Evolutionary conservation across 768 basidiomycete genomes (phyloP).

Genomic region (Lentinula sp.): DNA sequence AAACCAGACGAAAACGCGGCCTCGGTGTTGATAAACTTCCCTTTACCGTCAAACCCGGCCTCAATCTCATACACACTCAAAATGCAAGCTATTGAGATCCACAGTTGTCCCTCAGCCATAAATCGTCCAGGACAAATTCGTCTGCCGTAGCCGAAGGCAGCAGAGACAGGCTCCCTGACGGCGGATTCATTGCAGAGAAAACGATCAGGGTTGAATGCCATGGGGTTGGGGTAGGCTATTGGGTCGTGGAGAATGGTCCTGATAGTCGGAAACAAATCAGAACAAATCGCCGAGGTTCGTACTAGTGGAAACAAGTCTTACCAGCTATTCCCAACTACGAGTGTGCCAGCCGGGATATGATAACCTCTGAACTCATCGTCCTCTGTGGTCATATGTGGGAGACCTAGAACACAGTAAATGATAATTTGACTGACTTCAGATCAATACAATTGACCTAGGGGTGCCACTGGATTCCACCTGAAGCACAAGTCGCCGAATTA

Average conservation of each 20-base stretch:
- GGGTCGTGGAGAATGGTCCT: conserved; percentile 52
- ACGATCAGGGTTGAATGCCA: conserved; percentile 43
- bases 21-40: conserved; percentile 21
- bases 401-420: conserved; percentile 13
- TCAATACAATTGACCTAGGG: conserved; percentile 17
- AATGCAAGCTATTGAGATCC: conserved; percentile 39
- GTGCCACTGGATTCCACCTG: conserved; percentile 11
- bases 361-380: conserved; percentile 39
- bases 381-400: conserved; percentile 31
- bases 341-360: conserved; percentile 38
- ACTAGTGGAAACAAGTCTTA: conserved; percentile 10
- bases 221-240: conserved; percentile 36
- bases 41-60: conserved; percentile 29
- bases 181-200: conserved; percentile 24
- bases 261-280: not conserved
- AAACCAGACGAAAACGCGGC: conserved; percentile 35
- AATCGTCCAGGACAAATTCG: conserved; percentile 44
- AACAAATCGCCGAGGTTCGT: not conserved
- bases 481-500: not conserved
- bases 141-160: conserved; percentile 37
- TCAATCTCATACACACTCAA: conserved; percentile 34
- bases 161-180: conserved; percentile 25
- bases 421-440: not conserved
- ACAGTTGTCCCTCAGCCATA: conserved; percentile 38
- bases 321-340: conserved; percentile 38